Evolutionary conservation across 805 yeast species (phyloP).

Genomic region (Saccharomyces paradoxus): DNA sequence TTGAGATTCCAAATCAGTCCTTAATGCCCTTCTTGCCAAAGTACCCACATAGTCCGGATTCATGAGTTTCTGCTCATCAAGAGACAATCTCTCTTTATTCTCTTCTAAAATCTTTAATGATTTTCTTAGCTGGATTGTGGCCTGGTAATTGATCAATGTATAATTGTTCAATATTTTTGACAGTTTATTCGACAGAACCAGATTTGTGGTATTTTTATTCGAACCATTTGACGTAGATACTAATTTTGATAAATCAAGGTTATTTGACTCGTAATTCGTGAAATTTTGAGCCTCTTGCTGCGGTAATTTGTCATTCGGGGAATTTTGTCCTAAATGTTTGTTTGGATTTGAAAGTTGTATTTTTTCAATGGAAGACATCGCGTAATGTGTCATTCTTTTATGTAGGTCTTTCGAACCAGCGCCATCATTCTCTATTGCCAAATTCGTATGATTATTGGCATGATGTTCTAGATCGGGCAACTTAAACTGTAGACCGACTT

Average conservation of each 20-base stretch:
- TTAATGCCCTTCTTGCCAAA: slow-evolving; percentile 49
- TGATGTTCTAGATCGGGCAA: slow-evolving; percentile 5
- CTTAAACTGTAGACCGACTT: slow-evolving; percentile 6
- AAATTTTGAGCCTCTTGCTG: not conserved
- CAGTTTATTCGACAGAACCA: slow-evolving; percentile 28
- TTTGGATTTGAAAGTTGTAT: not conserved
- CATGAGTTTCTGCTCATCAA: slow-evolving; percentile 37
- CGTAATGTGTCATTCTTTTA: slow-evolving; percentile 18
- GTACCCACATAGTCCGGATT: slow-evolving; percentile 44
- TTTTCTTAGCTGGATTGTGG: slow-evolving; percentile 30
- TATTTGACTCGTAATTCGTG: slow-evolving; percentile 1
- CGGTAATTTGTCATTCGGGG: slow-evolving; percentile 1
- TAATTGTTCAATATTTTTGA: slow-evolving; percentile 30
- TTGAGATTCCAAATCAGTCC: slow-evolving; percentile 54
- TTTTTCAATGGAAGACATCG: slow-evolving; percentile 9
- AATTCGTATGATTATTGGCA: not conserved
- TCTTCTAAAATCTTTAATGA: slow-evolving; percentile 29
- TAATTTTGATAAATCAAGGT: not conserved
- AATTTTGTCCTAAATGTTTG: not conserved
- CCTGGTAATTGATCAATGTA: slow-evolving; percentile 19
- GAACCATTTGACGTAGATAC: not conserved
- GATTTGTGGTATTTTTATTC: slow-evolving; percentile 16
- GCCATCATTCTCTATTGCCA: not conserved
- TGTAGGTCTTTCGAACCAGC: slow-evolving; percentile 6
- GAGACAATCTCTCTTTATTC: slow-evolving; percentile 18